phyloP scores from a whole-genome alignment of 768 basidiomycete genomes.

The Tubosaeta sp. region DNA sequence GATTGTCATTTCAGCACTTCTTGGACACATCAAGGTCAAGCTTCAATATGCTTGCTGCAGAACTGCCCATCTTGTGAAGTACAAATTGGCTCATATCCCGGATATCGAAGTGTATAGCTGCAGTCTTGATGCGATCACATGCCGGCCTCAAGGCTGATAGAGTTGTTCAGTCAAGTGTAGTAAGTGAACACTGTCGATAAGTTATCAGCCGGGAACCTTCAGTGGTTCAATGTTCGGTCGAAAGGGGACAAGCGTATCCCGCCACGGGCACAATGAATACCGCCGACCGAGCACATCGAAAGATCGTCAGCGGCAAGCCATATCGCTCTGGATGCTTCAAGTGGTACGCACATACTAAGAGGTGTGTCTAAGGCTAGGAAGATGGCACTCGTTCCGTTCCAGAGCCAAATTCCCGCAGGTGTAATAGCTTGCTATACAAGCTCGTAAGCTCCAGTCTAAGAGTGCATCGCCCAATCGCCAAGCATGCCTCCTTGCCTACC shows the following conservation, averaged over 20 bases:
- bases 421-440: background rate
- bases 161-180: background rate
- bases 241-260: no score
- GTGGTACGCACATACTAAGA: background rate
- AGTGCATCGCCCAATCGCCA: slow-evolving; percentile 57
- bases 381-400: background rate
- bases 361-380: background rate
- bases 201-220: background rate
- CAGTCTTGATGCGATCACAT: no score
- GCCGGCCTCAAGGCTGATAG: background rate
- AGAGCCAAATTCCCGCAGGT: background rate
- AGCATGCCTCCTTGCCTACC: slow-evolving; percentile 44
- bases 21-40: no score
- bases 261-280: no score
- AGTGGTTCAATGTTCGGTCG: background rate
- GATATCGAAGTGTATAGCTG: no score
- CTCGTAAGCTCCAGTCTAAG: slow-evolving; percentile 11
- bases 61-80: no score
- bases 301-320: background rate
- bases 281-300: background rate
- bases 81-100: no score
- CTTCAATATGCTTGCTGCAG: no score
- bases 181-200: background rate
- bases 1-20: no score
- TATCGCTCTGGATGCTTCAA: background rate